Evolutionary conservation across 208 protist species (phyloP), one percentile per base, ranked within the genome.

Genomic region (Trypanosoma brucei): DNA sequence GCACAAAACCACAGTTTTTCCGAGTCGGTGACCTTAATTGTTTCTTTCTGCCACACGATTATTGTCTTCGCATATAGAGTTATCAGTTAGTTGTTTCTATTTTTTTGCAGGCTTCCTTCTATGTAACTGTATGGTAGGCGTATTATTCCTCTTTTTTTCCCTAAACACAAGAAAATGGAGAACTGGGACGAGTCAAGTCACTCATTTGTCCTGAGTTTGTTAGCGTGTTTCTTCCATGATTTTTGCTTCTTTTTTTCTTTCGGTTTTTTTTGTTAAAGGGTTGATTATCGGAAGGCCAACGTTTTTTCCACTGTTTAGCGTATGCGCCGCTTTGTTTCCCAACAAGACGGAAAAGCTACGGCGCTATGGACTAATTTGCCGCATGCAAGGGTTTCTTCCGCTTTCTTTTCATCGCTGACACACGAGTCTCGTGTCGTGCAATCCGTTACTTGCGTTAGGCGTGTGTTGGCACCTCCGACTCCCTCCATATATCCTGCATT

Each of bases 171-270:
- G 22, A 22, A 22, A 22, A 22, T 22, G 22, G 22, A 22, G 22
- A 22, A 22, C 22, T 22, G 22, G 22, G 22, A 22, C 22, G 22
- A 22, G 22, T 22, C 22, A 22, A 22, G 22, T 22, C 22, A 22
- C 22, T 22, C 22, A 22, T 22, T 22, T 22, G 22, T 22, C 22
- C 22, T 22, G 22, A 22, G 22, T 22, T 22, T 22, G 22, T 22
- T 22, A 22, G 22, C 22, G 22, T 22, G 22, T 22, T 22, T 22
- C 22, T 22, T 22, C 22, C 22, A 22, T 22, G 22, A 22, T 22
- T 22, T 22, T 22, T 22, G 65, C 61, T 3, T 37, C 40, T 60
- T 51, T 40, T 30, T 72, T 33, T 42, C 14, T 34, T 54, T 55
- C 3, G 22, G 5, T 53, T 13, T 31, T 36, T 65, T 3, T 22